Conservation (phyloP, 768 basidiomycete genomes). For the Fomitopsis serialis region DNA sequence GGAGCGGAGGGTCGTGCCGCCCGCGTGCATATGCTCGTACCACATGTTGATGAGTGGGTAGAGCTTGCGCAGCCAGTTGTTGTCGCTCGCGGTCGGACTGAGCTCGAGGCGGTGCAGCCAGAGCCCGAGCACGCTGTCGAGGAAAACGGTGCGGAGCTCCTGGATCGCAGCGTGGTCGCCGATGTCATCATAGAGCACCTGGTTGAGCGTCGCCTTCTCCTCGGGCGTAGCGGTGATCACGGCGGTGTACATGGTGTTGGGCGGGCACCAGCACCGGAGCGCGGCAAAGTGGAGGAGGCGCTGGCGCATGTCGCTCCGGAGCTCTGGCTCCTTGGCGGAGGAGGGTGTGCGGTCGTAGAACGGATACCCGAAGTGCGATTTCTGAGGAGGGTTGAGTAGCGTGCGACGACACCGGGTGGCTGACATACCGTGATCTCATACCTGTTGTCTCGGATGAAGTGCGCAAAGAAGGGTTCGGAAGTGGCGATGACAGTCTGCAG, state of each 20-base stretch:
- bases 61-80: not conserved
- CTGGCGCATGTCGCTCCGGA: not conserved
- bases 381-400: not conserved
- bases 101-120: not conserved
- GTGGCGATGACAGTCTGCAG: not conserved
- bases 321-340: not conserved
- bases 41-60: not conserved
- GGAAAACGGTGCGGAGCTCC: not conserved
- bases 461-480: not conserved
- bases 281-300: not conserved
- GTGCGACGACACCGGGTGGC: not conserved
- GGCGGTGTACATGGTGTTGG: not conserved
- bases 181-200: not conserved
- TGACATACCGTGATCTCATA: not conserved
- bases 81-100: not conserved
- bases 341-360: not conserved
- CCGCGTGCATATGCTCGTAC: not conserved
- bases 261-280: not conserved
- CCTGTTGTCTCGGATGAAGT: not conserved
- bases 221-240: not conserved
- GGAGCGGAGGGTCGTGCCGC: not conserved
- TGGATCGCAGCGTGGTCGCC: not conserved
- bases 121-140: not conserved
- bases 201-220: not conserved
- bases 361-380: not conserved